A percentile compares a stretch with the other conserved stretches of the same genome.
phyloP scores from a whole-genome alignment of 2,329 filamentous ascomycete genomes.

The Epichloe amarillans region DNA sequence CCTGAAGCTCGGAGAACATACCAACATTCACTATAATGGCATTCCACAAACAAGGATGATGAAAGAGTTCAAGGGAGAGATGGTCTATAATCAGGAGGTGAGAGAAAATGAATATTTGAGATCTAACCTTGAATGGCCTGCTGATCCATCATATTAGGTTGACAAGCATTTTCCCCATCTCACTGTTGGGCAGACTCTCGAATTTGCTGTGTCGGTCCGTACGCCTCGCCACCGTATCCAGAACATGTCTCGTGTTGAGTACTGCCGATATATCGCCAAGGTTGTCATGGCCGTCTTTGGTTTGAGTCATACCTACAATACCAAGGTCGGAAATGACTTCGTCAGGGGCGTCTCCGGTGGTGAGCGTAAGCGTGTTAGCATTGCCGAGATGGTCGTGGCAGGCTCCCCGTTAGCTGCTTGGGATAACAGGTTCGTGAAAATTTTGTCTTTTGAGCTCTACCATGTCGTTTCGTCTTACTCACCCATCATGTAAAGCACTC shows the following conservation, averaged over 20 bases:
- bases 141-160: slow-evolving; percentile 22
- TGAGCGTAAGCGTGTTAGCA: slow-evolving; percentile 67
- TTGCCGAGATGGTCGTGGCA: slow-evolving; percentile 63
- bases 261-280: slow-evolving; percentile 47
- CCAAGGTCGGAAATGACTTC: slow-evolving; percentile 63
- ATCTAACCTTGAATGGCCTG: not conserved
- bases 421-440: slow-evolving; percentile 45
- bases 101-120: not conserved
- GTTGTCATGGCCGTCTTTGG: slow-evolving; percentile 61
- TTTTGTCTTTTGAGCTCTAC: not conserved
- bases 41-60: slow-evolving; percentile 39
- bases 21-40: slow-evolving; percentile 49
- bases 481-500: slow-evolving; percentile 30
- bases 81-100: slow-evolving; percentile 64
- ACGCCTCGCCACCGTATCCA: slow-evolving; percentile 53
- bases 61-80: slow-evolving; percentile 49
- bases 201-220: slow-evolving; percentile 56
- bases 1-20: slow-evolving; percentile 34
- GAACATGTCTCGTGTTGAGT: slow-evolving; percentile 47
- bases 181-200: slow-evolving; percentile 59
- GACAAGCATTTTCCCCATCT: slow-evolving; percentile 68
- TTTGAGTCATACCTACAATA: slow-evolving; percentile 57
- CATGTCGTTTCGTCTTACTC: not conserved
- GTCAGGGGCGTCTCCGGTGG: slow-evolving; percentile 59
- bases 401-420: slow-evolving; percentile 43